Evolutionary conservation across 2,329 filamentous ascomycete genomes (phyloP), one percentile per base, ranked within the genome.

Genomic region (Cephalotrichum gorgonifer): DNA sequence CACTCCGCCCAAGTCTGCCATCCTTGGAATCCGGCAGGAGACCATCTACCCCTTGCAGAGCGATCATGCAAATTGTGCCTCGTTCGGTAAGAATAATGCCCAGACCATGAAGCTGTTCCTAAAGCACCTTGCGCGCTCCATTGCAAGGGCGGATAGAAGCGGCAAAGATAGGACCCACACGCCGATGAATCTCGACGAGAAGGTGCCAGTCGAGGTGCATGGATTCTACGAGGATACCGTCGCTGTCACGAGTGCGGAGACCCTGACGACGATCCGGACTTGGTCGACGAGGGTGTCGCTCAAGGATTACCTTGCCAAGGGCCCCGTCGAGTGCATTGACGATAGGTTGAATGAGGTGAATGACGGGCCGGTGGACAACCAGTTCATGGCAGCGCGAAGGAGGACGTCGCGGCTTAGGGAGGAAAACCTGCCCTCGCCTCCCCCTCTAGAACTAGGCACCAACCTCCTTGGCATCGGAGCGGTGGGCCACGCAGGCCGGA

Each of bases 181-280:
- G 35, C 66, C 71, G 0, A 54, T 82, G 22, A 63, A 66, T 31
- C 66, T 81, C 2, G 70, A 74, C 42, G 66, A 72, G 22, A 72
- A 72, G 42, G 75, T 81, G 33, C 74, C 72, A 46, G 68, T 83
- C 3, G 79, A 83, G 54, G 63, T 70, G 0, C 66, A 69, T 43
- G 79, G 78, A 0, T 83, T 83, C 56, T 83, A 81, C 50, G 76
- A 80, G 43, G 76, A 81, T 43, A 61, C 66, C 0, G 65, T 71
- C 6, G 60, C 60, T 3, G 60, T 44, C 17, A 43, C 44, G 11
- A 44, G 31, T 15, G 49, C n/a, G 22, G 47, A 60, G 27, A 52
- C 22, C 20, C 54, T 56, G 14, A 60, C 62, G 1, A 63, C 66
- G 0, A 66, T 76, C 4, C 64, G 76, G 3, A 63, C 77, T 0